These are phyloP conservation scores for Umbelopsis ramanniana DNA, from an alignment of 192 early-diverging fungal genomes.

Conservation along the genomic window DNA sequence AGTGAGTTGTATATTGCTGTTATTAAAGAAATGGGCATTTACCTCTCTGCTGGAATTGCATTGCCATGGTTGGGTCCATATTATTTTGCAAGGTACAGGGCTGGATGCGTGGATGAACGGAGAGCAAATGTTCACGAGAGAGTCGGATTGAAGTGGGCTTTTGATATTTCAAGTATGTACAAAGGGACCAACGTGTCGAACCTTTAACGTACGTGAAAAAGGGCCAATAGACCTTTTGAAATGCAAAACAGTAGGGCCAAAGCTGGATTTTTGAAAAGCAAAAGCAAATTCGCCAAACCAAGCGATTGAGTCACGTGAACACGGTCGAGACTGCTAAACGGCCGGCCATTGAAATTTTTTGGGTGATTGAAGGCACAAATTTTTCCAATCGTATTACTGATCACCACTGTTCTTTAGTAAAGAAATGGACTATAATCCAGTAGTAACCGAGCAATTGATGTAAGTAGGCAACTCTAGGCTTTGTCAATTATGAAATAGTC, in stretches of 20 bases:
- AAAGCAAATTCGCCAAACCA: no score
- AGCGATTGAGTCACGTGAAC: background rate
- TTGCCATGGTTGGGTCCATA: constrained; percentile 16
- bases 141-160: background rate
- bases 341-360: constrained; percentile 2
- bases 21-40: background rate
- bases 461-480: constrained; percentile 28
- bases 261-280: no score
- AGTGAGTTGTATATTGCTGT: background rate
- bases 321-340: background rate
- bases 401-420: background rate
- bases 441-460: constrained; percentile 58
- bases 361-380: constrained; percentile 2
- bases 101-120: background rate
- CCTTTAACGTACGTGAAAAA: background rate
- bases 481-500: background rate
- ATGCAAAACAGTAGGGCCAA: background rate
- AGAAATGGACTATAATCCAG: constrained; percentile 57
- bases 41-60: constrained; percentile 10
- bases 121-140: background rate
- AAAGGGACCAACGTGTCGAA: constrained; percentile 8
- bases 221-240: background rate
- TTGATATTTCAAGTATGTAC: constrained; percentile 9
- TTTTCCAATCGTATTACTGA: constrained; percentile 15
- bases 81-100: background rate